phyloP scores from a whole-genome alignment of 768 basidiomycete species.

The Glaciozyma martinii region DNA sequence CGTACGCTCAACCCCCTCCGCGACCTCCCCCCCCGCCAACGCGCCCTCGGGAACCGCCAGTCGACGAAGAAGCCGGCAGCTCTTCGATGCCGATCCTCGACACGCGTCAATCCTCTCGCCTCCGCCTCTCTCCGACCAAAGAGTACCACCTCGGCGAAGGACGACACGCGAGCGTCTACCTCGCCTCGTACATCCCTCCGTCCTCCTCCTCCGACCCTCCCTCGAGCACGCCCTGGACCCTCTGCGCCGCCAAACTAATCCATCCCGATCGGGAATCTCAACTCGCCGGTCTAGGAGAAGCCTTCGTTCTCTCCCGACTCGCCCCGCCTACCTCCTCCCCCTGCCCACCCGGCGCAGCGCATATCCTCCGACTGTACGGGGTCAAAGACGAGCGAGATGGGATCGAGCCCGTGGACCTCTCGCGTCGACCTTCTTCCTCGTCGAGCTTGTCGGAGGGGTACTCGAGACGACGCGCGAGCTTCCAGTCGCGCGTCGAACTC shows the following conservation, averaged over 20 bases:
- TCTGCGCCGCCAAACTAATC: slow-evolving; percentile 43
- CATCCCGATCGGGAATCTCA: slow-evolving; percentile 40
- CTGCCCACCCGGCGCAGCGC: background rate
- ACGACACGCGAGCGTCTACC: slow-evolving; percentile 34
- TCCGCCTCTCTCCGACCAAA: no score
- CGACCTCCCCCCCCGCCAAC: no score
- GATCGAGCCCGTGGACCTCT: background rate
- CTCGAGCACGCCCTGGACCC: slow-evolving; percentile 27
- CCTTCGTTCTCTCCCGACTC: slow-evolving; percentile 38
- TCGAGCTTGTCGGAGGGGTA: background rate
- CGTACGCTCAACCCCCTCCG: no score
- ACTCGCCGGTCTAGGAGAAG: slow-evolving; percentile 41
- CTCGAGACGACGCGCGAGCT: background rate
- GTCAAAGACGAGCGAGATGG: slow-evolving; percentile 27
- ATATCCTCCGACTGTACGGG: slow-evolving; percentile 17
- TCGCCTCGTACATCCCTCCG: slow-evolving; percentile 25
- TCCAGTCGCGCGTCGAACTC: no score
- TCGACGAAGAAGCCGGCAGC: no score
- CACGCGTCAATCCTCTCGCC: no score
- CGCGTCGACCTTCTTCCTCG: background rate
- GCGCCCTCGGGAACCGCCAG: no score
- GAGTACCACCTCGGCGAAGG: slow-evolving; percentile 13
- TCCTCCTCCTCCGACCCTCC: background rate
- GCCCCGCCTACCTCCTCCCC: background rate
- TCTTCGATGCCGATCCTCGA: no score